phyloP scores from a whole-genome alignment of 2,329 filamentous ascomycete species.

The Aureobasidium uvarum region DNA sequence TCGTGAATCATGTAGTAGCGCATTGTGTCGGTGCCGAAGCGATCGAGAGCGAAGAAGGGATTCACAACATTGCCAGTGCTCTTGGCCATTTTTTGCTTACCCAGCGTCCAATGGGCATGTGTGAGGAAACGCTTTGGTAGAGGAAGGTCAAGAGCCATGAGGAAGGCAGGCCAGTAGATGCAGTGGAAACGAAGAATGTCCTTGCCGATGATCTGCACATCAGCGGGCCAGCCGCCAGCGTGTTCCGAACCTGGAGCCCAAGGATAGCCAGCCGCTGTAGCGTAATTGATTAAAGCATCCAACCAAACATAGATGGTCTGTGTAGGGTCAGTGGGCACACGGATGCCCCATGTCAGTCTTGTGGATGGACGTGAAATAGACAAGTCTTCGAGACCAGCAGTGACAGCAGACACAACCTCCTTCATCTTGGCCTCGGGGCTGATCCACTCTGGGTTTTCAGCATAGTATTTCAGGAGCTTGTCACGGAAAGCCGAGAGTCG shows the following conservation, averaged over 20 bases:
- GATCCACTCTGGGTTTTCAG: slow-evolving; percentile 73
- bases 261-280: slow-evolving; percentile 84
- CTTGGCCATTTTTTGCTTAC: slow-evolving; percentile 92
- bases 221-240: slow-evolving; percentile 76
- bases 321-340: slow-evolving; percentile 74
- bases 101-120: slow-evolving; percentile 95
- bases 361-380: slow-evolving; percentile 81
- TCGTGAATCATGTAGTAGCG: slow-evolving; percentile 84
- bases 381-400: slow-evolving; percentile 75
- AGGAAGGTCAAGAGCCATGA: slow-evolving; percentile 81
- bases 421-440: slow-evolving; percentile 69
- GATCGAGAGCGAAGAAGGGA: slow-evolving; percentile 84
- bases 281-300: slow-evolving; percentile 91
- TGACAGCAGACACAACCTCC: slow-evolving; percentile 75
- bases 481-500: slow-evolving; percentile 79
- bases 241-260: slow-evolving; percentile 65
- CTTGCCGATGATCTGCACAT: slow-evolving; percentile 92
- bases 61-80: slow-evolving; percentile 93
- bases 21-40: slow-evolving; percentile 83
- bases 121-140: slow-evolving; percentile 77
- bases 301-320: slow-evolving; percentile 99
- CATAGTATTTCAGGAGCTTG: slow-evolving; percentile 75
- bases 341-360: slow-evolving; percentile 82
- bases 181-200: slow-evolving; percentile 96
- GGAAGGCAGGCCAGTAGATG: slow-evolving; percentile 96